phyloP scores from a whole-genome alignment of 2,329 filamentous ascomycete genomes.

The Colletotrichum melonis region DNA sequence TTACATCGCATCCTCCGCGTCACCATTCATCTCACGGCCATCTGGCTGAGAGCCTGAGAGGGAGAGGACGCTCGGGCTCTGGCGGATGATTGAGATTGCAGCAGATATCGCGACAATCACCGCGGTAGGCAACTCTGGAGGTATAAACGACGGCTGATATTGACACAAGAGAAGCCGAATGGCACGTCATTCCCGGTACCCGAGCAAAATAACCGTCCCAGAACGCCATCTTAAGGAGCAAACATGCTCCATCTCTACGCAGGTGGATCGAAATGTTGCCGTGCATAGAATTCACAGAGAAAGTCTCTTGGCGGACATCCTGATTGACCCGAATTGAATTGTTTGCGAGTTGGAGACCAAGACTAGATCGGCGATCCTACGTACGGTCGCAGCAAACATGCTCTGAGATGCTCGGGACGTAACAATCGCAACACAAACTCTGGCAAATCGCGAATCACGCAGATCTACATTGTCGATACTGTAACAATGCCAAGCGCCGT shows the following conservation, averaged over 20 bases:
- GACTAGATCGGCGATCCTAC: constrained; percentile 11
- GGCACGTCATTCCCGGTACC: not conserved
- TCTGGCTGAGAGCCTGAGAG: not conserved
- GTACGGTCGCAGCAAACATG: not conserved
- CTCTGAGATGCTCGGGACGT: not conserved
- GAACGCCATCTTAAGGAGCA: too few relatives aligned
- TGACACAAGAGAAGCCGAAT: not conserved
- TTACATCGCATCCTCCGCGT: constrained; percentile 23
- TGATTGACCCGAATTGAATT: not conserved
- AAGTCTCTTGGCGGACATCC: not conserved
- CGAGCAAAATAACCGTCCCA: not conserved
- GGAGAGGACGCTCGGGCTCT: not conserved
- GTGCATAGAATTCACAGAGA: not conserved
- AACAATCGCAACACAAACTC: not conserved
- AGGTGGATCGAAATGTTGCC: not conserved
- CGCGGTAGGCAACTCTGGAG: not conserved
- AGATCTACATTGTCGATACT: not conserved
- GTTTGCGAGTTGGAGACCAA: not conserved
- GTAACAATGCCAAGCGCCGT: not conserved
- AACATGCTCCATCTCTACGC: not conserved
- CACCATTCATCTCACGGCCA: constrained; percentile 16
- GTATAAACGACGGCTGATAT: not conserved
- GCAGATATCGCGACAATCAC: not conserved
- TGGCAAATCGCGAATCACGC: not conserved
- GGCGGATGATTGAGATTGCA: not conserved